Evolutionary conservation across 176 grass and related monocot genomes (phyloP).

Genomic region (Avena atlantica): DNA sequence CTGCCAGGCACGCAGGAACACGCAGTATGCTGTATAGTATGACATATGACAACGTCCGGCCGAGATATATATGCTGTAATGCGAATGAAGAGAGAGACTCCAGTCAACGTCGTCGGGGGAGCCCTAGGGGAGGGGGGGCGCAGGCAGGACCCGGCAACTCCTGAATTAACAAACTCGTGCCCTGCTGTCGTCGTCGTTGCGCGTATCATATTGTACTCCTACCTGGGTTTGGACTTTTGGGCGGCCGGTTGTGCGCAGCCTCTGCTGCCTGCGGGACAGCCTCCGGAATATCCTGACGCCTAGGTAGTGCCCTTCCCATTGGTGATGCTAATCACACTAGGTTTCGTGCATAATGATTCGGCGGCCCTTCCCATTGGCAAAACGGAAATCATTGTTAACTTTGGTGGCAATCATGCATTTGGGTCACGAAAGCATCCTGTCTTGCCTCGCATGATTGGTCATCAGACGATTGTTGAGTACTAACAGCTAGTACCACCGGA

Average conservation of each 20-base stretch:
- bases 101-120: slow-evolving; percentile 7
- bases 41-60: too few species aligned
- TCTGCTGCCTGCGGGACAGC: neutral
- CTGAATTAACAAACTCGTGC: slow-evolving; percentile 23
- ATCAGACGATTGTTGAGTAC: neutral
- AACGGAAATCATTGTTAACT: neutral
- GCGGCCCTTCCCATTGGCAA: neutral
- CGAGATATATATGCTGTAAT: neutral
- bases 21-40: neutral
- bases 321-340: neutral
- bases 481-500: neutral
- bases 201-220: neutral
- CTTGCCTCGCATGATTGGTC: neutral
- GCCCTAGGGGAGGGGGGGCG: neutral
- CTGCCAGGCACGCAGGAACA: neutral
- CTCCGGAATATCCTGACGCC: slow-evolving; percentile 4
- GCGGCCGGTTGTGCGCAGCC: neutral
- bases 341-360: neutral
- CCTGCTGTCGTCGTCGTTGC: neutral
- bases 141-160: slow-evolving; percentile 42
- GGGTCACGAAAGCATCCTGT: neutral
- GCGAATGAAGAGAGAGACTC: neutral
- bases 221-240: slow-evolving; percentile 17
- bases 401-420: neutral
- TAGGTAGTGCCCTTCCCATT: neutral